Conservation (phyloP, 176 grass and related monocot genomes). For the Coix lacrymajobi region DNA sequence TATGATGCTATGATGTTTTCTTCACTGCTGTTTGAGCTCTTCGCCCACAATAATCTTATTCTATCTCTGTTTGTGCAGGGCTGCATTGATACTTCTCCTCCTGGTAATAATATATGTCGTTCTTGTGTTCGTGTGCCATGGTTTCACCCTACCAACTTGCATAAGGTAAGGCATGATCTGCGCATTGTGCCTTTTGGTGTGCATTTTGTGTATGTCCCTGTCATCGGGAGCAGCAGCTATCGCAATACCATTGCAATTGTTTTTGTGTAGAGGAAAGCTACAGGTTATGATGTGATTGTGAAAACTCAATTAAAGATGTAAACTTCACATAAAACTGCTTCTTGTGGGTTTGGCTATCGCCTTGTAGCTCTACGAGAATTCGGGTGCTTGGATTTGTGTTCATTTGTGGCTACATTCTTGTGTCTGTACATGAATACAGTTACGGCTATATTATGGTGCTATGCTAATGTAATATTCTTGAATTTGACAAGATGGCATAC, state of each 20-base stretch:
- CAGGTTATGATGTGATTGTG: slow-evolving; percentile 33
- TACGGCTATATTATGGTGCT: neutral
- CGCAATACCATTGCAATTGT: slow-evolving; percentile 5
- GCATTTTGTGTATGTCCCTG: slow-evolving; percentile 7
- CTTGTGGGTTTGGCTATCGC: neutral
- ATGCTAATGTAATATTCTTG: neutral
- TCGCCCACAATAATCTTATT: neutral
- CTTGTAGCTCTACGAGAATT: neutral
- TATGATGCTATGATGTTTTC: neutral
- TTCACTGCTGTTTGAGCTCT: neutral
- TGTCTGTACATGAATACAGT: slow-evolving; percentile 1
- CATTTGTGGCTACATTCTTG: neutral
- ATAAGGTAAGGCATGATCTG: slow-evolving; percentile 41
- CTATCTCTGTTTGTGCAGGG: slow-evolving; percentile 38
- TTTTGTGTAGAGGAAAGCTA: slow-evolving; percentile 24
- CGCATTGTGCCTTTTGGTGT: neutral
- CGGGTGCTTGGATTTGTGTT: neutral
- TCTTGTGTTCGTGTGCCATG: slow-evolving; percentile 90
- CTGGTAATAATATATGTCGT: slow-evolving; percentile 75
- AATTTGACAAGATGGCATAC: neutral
- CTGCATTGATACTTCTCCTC: slow-evolving; percentile 71
- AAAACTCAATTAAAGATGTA: neutral
- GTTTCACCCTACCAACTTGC: slow-evolving; percentile 79
- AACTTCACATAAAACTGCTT: neutral
- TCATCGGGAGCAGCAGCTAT: slow-evolving; percentile 8